Percentiles rank a stretch among this genome's conserved stretches.
These are phyloP conservation scores for Crithidia fasciculata DNA, from an alignment of 208 protist genomes.

Conservation along the genomic window DNA sequence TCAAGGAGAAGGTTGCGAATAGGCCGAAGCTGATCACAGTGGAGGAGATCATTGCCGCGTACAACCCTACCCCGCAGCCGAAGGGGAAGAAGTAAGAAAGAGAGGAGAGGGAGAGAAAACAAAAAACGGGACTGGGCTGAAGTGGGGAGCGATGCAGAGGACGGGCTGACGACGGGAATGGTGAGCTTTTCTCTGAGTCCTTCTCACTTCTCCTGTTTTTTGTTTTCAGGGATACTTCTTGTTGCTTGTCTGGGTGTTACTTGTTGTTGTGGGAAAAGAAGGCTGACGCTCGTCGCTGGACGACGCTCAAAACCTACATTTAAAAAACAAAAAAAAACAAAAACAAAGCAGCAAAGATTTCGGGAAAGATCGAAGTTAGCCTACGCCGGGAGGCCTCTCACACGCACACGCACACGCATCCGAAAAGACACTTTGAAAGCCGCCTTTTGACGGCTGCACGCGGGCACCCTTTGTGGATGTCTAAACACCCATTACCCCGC, in stretches of 20 bases:
- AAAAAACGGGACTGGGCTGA: background rate
- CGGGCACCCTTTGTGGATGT: no score
- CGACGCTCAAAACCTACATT: background rate
- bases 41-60: constrained; percentile 43
- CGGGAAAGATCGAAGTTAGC: no score
- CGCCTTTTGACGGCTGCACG: no score
- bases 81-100: constrained; percentile 35
- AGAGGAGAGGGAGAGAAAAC: background rate
- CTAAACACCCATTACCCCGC: no score
- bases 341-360: background rate
- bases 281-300: background rate
- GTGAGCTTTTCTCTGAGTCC: no score
- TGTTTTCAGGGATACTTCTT: background rate
- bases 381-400: no score
- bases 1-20: constrained; percentile 56
- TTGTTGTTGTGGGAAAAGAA: no score
- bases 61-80: constrained; percentile 40
- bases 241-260: background rate
- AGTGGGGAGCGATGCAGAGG: no score
- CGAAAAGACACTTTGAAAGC: no score
- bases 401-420: no score
- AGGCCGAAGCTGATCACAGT: constrained; percentile 49
- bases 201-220: background rate
- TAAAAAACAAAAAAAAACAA: background rate
- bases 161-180: no score